Percentiles rank a stretch among this genome's conserved stretches.
Conservation (phyloP, 2,329 filamentous ascomycete species). For the Tolypocladium tropicale region DNA sequence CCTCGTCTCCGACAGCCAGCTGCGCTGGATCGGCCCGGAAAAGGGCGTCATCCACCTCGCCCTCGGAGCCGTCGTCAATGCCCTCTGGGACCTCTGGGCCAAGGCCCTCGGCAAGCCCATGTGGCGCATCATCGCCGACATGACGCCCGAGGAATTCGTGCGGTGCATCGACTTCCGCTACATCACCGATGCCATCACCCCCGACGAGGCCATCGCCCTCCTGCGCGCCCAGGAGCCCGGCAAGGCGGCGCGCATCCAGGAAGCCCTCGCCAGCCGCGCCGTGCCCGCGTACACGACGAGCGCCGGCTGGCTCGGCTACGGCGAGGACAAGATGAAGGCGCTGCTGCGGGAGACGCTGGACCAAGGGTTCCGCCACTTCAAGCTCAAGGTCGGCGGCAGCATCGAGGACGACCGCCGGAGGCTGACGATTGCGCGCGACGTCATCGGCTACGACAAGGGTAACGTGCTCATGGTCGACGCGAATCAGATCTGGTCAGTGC, state of each 20-base stretch:
- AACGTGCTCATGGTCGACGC: conserved; percentile 89
- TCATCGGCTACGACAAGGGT: conserved; percentile 72
- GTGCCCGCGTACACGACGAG: conserved; percentile 88
- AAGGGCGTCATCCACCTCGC: conserved; percentile 92
- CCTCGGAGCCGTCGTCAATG: conserved; percentile 80
- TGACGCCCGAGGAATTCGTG: conserved; percentile 81
- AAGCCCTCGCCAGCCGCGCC: conserved; percentile 62
- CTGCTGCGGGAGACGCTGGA: conserved; percentile 64
- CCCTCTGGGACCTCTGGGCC: conserved; percentile 92
- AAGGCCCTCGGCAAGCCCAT: conserved; percentile 79
- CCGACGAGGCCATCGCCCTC: conserved; percentile 67
- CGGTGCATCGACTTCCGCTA: conserved; percentile 88
- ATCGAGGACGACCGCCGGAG: conserved; percentile 62
- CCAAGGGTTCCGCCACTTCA: conserved; percentile 77
- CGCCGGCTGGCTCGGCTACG: conserved; percentile 87
- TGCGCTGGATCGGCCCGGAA: conserved; percentile 89
- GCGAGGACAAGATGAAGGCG: conserved; percentile 73
- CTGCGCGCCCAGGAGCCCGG: conserved; percentile 54
- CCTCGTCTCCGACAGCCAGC: conserved; percentile 81
- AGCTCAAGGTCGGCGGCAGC: conserved; percentile 75
- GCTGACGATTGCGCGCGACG: conserved; percentile 62
- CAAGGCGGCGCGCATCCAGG: conserved; percentile 61
- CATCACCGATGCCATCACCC: conserved; percentile 86
- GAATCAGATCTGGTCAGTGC: conserved; percentile 87
- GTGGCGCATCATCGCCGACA: conserved; percentile 82